Conservation (phyloP, 1,284 basidiomycete genomes). For the Apiotrichum domesticum region DNA sequence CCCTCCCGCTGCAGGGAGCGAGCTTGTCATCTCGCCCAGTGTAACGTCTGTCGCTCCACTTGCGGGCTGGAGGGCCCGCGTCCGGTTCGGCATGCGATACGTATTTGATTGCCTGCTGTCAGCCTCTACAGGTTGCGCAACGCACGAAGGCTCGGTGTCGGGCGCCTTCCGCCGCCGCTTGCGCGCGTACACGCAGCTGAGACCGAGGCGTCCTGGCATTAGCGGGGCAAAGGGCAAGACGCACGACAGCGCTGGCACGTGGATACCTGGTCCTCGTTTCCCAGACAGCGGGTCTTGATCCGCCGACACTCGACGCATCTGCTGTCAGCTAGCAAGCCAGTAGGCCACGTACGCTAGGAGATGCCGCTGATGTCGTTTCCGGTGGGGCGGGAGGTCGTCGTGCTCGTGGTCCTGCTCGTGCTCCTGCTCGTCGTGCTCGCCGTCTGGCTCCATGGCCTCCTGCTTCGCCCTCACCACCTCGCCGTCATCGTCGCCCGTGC, state of each 20-base stretch:
- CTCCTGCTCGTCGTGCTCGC: too few species aligned
- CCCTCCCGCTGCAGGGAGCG: too few species aligned
- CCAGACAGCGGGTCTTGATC: slow-evolving; percentile 7
- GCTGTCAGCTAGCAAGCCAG: neutral
- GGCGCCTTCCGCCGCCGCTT: neutral
- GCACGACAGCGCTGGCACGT: slow-evolving; percentile 3
- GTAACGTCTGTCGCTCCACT: too few species aligned
- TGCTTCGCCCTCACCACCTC: too few species aligned
- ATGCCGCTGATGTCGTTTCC: slow-evolving; percentile 3
- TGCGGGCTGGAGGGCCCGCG: too few species aligned
- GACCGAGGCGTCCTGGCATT: slow-evolving; percentile 3
- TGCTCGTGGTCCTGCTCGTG: neutral
- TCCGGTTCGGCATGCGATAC: neutral
- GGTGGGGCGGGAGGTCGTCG: neutral
- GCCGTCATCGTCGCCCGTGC: too few species aligned
- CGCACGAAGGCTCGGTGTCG: neutral
- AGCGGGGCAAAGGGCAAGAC: neutral
- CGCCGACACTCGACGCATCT: slow-evolving; percentile 1
- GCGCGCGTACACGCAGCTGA: slow-evolving; percentile 1
- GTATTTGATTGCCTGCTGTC: neutral
- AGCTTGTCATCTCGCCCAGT: too few species aligned
- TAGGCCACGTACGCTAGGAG: neutral
- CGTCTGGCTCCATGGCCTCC: too few species aligned
- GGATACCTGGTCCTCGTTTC: slow-evolving; percentile 2
- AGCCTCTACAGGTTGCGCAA: neutral